These are phyloP conservation scores for Ophiocordyceps sinensis DNA, from an alignment of 2,329 filamentous ascomycete species.

Conservation along the genomic window DNA sequence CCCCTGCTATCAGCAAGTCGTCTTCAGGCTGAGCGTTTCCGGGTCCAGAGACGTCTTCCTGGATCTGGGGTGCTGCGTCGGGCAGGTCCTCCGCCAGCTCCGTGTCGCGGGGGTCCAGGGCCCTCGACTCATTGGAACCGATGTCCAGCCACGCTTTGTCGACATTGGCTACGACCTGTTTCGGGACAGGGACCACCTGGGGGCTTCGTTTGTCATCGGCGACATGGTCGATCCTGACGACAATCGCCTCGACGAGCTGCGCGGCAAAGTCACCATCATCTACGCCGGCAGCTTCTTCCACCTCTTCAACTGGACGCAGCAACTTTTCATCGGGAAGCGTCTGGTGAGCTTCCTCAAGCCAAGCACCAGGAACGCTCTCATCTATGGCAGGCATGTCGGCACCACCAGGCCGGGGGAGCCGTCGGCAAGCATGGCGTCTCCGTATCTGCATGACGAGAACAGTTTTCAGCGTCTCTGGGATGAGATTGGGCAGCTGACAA, in stretches of 20 bases:
- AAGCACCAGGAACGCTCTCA: conserved; percentile 27
- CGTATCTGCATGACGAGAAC: conserved; percentile 31
- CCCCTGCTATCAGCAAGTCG: conserved; percentile 25
- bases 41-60: conserved; percentile 26
- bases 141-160: conserved; percentile 34
- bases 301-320: conserved; percentile 31
- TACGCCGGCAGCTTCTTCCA: conserved; percentile 36
- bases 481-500: conserved; percentile 32
- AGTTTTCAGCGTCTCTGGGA: conserved; percentile 41
- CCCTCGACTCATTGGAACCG: conserved; percentile 32
- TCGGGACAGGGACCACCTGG: conserved; percentile 34
- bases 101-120: conserved; percentile 33
- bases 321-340: conserved; percentile 28
- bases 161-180: conserved; percentile 51
- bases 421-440: conserved; percentile 10
- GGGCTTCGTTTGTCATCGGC: conserved; percentile 33
- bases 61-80: conserved; percentile 36
- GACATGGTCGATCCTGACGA: conserved; percentile 31
- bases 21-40: conserved; percentile 24
- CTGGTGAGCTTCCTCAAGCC: conserved; percentile 30
- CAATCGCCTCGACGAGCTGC: conserved; percentile 16
- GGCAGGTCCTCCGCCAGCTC: conserved; percentile 34
- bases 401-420: conserved; percentile 12
- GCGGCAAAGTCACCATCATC: conserved; percentile 30
- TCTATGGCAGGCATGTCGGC: conserved; percentile 38